phyloP scores from a whole-genome alignment of 345 rosid species.

The Corchorus capsularis region DNA sequence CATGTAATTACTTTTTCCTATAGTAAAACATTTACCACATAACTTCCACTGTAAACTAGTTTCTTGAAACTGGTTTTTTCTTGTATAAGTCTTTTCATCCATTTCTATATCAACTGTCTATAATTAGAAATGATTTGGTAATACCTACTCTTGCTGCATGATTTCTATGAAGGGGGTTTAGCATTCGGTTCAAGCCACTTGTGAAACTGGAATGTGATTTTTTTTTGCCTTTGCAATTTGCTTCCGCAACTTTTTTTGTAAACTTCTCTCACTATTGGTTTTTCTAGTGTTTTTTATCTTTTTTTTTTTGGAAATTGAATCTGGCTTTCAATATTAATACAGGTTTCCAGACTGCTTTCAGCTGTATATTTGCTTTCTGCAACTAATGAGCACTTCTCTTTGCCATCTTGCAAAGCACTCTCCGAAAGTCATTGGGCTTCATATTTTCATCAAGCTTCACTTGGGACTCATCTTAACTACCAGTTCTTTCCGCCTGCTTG shows the following conservation, averaged over 20 bases:
- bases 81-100: background rate
- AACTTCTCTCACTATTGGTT: background rate
- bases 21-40: background rate
- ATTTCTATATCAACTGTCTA: background rate
- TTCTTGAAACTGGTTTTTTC: background rate
- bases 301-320: constrained; percentile 4
- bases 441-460: constrained; percentile 93
- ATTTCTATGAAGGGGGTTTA: background rate
- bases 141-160: background rate
- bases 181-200: background rate
- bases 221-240: constrained; percentile 1
- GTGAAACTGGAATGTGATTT: background rate
- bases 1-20: background rate
- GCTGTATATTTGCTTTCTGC: constrained; percentile 60
- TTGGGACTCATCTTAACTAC: constrained; percentile 70
- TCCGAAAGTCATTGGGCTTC: constrained; percentile 91
- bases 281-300: constrained; percentile 7
- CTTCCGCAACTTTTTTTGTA: background rate
- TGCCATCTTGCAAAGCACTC: constrained; percentile 50
- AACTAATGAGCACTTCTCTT: constrained; percentile 44
- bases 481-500: constrained; percentile 56
- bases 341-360: constrained; percentile 86
- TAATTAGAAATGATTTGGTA: background rate
- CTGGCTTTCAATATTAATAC: constrained; percentile 24
- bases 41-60: background rate